Conservation (phyloP, 2,329 filamentous ascomycete species). For the Paraconiothyrium brasiliense region DNA sequence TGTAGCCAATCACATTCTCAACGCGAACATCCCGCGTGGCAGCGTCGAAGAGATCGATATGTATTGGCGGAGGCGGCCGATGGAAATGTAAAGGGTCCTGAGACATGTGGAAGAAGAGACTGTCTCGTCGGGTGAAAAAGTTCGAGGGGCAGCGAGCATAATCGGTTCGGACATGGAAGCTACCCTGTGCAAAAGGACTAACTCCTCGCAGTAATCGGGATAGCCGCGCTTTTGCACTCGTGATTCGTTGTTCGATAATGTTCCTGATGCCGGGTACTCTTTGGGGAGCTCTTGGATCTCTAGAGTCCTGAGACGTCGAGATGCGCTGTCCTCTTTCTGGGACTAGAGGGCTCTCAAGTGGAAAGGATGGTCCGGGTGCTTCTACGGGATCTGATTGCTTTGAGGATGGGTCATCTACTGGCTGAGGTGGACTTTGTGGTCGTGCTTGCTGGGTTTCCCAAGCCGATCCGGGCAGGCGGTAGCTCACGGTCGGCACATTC, state of each 20-base stretch:
- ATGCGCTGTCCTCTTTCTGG: background rate
- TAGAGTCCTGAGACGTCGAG: background rate
- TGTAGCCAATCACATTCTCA: conserved; percentile 26
- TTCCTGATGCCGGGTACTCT: background rate
- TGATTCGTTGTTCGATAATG: background rate
- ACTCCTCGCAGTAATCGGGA: background rate
- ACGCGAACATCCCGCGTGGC: conserved; percentile 7
- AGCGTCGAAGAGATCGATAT: conserved; percentile 30
- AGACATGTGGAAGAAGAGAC: conserved; percentile 21
- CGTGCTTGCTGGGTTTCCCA: background rate
- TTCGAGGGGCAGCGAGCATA: conserved; percentile 25
- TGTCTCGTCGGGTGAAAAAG: conserved; percentile 28
- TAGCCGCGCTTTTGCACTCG: conserved; percentile 5
- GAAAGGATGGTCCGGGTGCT: background rate
- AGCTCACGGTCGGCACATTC: background rate
- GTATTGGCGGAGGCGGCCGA: conserved; percentile 10
- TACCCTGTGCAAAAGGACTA: background rate
- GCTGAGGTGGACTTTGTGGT: background rate
- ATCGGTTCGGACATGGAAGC: background rate
- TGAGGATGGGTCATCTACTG: background rate
- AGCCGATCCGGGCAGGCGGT: background rate
- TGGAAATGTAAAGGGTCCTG: conserved; percentile 15
- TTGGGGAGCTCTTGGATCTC: background rate
- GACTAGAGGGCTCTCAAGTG: background rate
- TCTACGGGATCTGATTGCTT: background rate